Evolutionary conservation across 208 protist genomes (phyloP).

Genomic region (Perkinsela sp.): DNA sequence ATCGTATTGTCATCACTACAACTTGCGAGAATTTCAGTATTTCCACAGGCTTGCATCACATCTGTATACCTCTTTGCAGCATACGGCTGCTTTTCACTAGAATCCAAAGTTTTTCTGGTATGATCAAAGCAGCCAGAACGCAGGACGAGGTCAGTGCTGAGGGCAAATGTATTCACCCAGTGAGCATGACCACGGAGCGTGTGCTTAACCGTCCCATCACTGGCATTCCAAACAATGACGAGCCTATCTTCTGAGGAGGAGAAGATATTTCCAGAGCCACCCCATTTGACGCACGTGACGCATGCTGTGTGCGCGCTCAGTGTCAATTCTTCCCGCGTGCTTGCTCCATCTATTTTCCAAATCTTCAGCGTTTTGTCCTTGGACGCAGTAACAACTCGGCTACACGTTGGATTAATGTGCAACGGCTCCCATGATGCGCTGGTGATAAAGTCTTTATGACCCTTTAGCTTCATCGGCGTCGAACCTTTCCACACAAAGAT

Average conservation of each 20-base stretch:
- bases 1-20: constrained; percentile 90
- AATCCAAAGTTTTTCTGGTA: constrained; percentile 26
- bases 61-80: constrained; percentile 42
- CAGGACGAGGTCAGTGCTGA: constrained; percentile 86
- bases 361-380: constrained; percentile 74
- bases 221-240: constrained; percentile 76
- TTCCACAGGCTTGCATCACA: constrained; percentile 23
- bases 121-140: constrained; percentile 80
- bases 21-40: constrained; percentile 63
- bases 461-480: constrained; percentile 38
- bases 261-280: constrained; percentile 71
- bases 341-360: constrained; percentile 26
- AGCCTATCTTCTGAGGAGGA: constrained; percentile 82
- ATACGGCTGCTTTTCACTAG: constrained; percentile 17
- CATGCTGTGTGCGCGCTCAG: constrained; percentile 75
- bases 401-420: constrained; percentile 44
- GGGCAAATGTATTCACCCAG: constrained; percentile 92
- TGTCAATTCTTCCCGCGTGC: constrained; percentile 18
- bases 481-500: constrained; percentile 70
- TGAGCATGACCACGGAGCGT: constrained; percentile 84
- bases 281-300: constrained; percentile 88
- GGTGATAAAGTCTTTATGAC: constrained; percentile 80
- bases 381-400: constrained; percentile 58
- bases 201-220: constrained; percentile 22
- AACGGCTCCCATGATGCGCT: constrained; percentile 81